Evolutionary conservation across 306 rosid genomes (phyloP).

Genomic region (Begonia masoniana): DNA sequence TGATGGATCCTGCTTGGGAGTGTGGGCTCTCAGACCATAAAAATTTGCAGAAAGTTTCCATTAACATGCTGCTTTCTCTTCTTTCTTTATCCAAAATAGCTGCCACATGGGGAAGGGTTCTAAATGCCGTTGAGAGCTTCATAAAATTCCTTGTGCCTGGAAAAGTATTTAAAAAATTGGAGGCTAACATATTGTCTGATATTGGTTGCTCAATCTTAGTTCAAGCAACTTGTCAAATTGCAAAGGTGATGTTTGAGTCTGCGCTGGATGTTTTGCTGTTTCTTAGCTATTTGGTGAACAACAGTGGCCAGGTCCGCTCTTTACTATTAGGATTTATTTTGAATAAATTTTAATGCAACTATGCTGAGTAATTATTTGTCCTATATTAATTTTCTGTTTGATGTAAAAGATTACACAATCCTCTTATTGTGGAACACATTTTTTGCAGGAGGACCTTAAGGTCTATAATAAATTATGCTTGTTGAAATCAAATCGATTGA

Average conservation of each 20-base stretch:
- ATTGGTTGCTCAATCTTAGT: constrained; percentile 52
- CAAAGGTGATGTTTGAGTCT: constrained; percentile 79
- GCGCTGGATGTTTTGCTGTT: constrained; percentile 75
- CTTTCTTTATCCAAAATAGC: constrained; percentile 57
- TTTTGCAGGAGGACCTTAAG: too few species aligned
- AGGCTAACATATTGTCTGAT: constrained; percentile 33
- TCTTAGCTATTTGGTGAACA: constrained; percentile 67
- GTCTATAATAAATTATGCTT: too few species aligned
- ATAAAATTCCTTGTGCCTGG: constrained; percentile 78
- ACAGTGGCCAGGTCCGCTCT: constrained; percentile 69
- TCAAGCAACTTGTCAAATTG: constrained; percentile 76
- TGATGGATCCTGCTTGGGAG: constrained; percentile 33
- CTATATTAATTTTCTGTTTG: not conserved
- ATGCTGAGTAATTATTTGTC: not conserved
- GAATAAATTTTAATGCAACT: not conserved
- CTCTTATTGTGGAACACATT: too few species aligned
- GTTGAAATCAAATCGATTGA: too few species aligned
- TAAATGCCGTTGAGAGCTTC: constrained; percentile 51
- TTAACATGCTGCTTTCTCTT: constrained; percentile 70
- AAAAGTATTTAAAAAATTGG: constrained; percentile 29
- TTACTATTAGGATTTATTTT: constrained; percentile 5
- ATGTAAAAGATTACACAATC: not conserved
- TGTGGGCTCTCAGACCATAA: constrained; percentile 51
- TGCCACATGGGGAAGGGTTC: constrained; percentile 55
- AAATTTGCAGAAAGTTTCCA: constrained; percentile 61